Evolutionary conservation across 2,329 filamentous ascomycete species (phyloP).

Genomic region (Coniella vitis): DNA sequence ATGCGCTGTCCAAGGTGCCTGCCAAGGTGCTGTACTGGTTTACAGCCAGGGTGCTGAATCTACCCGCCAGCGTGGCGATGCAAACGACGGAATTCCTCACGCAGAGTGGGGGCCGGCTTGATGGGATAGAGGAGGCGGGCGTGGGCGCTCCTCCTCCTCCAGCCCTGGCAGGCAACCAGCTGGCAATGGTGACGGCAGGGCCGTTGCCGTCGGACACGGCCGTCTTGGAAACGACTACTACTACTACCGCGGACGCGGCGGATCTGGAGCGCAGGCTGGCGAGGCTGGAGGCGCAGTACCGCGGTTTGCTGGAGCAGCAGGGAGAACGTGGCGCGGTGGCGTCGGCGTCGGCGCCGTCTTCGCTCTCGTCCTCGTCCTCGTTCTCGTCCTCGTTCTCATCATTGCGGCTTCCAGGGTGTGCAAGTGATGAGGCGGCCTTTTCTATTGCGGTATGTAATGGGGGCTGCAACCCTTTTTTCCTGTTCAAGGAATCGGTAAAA

Average conservation of each 20-base stretch:
- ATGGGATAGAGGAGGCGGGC: neutral
- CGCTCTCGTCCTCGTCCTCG: no score
- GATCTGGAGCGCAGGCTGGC: conserved; percentile 13
- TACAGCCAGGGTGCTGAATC: conserved; percentile 9
- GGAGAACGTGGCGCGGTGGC: no score
- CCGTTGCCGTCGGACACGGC: neutral
- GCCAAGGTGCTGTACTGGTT: conserved; percentile 14
- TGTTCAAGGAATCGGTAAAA: no score
- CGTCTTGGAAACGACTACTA: no score
- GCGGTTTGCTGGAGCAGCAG: conserved; percentile 9
- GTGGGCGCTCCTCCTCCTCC: no score
- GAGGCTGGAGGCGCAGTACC: conserved; percentile 11
- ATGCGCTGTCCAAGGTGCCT: conserved; percentile 9
- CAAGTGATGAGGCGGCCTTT: no score
- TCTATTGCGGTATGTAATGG: no score
- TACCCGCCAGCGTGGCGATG: conserved; percentile 7
- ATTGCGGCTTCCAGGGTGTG: no score
- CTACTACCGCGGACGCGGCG: neutral
- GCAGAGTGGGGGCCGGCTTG: conserved; percentile 6
- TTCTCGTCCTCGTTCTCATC: no score
- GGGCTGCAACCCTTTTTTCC: no score
- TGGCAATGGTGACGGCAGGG: neutral
- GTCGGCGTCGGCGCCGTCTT: no score
- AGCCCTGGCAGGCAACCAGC: no score
- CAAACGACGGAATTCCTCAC: conserved; percentile 13